Evolutionary conservation across 2,329 filamentous ascomycete genomes (phyloP).

Genomic region (Grosmannia penicillata): DNA sequence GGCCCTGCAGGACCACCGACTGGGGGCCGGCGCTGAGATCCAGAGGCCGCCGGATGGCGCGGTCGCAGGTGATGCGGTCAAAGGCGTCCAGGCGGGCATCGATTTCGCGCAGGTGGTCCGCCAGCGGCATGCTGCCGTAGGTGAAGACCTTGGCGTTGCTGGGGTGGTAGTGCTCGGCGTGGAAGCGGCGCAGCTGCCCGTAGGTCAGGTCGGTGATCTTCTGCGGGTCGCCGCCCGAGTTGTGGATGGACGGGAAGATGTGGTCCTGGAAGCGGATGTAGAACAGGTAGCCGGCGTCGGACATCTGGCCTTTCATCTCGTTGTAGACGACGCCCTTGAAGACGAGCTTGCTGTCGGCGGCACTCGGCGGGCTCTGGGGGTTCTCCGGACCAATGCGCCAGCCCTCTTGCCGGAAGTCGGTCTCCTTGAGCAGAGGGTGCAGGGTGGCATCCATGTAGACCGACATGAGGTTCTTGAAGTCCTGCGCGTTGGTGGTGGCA

Average conservation of each 20-base stretch:
- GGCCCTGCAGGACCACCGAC: constrained; percentile 60
- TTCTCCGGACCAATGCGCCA: constrained; percentile 95
- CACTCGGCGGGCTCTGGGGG: constrained; percentile 40
- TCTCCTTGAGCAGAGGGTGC: constrained; percentile 74
- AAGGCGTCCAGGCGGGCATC: constrained; percentile 62
- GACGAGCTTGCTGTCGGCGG: constrained; percentile 48
- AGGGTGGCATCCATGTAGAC: constrained; percentile 94
- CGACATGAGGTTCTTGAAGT: constrained; percentile 90
- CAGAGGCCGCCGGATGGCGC: constrained; percentile 62
- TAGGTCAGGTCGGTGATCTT: constrained; percentile 95
- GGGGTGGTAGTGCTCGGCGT: constrained; percentile 87
- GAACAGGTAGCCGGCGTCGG: constrained; percentile 88
- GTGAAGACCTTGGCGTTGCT: constrained; percentile 95
- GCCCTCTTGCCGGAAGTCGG: constrained; percentile 91
- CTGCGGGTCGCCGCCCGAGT: constrained; percentile 90
- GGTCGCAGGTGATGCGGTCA: constrained; percentile 48
- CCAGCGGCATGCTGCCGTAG: constrained; percentile 82
- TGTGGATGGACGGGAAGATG: constrained; percentile 87
- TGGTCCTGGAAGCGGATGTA: constrained; percentile 93
- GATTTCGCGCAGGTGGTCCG: constrained; percentile 66
- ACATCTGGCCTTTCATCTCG: constrained; percentile 99
- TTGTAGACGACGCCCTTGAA: constrained; percentile 99
- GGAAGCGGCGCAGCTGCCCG: constrained; percentile 75
- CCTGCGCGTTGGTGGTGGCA: constrained; percentile 87
- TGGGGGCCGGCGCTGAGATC: constrained; percentile 49